Evolutionary conservation across 495 filamentous ascomycete species (phyloP).

Genomic region (Paragyromitra xinjiangensis): DNA sequence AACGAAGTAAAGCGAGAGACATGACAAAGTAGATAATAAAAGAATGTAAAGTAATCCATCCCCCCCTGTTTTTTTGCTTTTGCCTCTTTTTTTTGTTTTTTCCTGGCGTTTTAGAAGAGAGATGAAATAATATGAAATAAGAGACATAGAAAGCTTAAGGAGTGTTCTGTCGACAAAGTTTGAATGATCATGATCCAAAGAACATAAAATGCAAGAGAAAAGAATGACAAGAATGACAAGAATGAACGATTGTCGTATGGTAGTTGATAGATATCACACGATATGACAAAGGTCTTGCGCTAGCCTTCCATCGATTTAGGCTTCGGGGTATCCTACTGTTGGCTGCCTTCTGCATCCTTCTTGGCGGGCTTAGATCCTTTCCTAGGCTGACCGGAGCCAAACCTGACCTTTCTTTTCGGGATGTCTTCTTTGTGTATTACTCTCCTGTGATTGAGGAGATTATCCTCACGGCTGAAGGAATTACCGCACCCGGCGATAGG

Average conservation of each 20-base stretch:
- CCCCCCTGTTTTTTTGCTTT: neutral
- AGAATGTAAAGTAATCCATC: neutral
- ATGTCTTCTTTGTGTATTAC: neutral
- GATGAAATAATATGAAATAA: neutral
- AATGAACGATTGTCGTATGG: neutral
- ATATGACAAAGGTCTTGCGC: neutral
- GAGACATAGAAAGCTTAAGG: neutral
- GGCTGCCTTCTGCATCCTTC: neutral
- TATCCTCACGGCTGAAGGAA: neutral
- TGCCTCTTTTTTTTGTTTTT: neutral
- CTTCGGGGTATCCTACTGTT: neutral
- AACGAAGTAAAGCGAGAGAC: neutral
- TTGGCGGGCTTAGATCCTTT: neutral
- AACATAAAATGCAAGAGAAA: neutral
- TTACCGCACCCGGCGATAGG: no score
- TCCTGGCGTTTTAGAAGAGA: neutral
- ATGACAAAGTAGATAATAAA: neutral
- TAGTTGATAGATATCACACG: neutral
- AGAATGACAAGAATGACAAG: neutral
- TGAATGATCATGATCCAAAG: neutral
- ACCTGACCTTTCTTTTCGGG: constrained; percentile 1
- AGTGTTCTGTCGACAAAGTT: neutral
- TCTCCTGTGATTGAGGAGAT: constrained; percentile 15
- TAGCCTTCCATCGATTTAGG: neutral
- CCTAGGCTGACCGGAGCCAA: neutral